Conservation (phyloP, 176 grass and related monocot species). For the Pontederia paniculata region DNA sequence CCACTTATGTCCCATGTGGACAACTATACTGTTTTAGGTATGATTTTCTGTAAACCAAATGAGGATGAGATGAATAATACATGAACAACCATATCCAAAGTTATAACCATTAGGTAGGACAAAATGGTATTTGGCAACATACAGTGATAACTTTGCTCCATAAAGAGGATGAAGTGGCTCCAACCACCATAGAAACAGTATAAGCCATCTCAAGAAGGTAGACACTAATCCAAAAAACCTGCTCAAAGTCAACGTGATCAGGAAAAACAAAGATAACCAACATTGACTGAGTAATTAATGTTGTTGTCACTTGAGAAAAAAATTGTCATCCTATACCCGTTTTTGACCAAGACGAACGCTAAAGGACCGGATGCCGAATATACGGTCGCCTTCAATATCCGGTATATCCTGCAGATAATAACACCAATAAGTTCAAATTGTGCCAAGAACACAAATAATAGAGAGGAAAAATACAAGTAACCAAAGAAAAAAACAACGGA, state of each 20-base stretch:
- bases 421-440: background rate
- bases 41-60: no score
- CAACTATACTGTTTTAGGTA: no score
- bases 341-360: slow-evolving; percentile 77
- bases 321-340: slow-evolving; percentile 27
- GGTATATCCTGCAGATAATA: slow-evolving; percentile 66
- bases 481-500: no score
- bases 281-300: background rate
- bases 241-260: slow-evolving; percentile 1
- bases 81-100: no score
- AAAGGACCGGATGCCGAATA: slow-evolving; percentile 86
- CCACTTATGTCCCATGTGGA: no score
- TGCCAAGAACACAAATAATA: background rate
- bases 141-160: slow-evolving; percentile 80
- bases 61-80: no score
- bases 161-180: slow-evolving; percentile 51
- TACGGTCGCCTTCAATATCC: slow-evolving; percentile 84
- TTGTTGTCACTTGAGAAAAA: background rate
- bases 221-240: slow-evolving; percentile 95
- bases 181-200: slow-evolving; percentile 45
- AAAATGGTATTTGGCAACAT: no score
- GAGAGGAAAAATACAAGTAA: no score
- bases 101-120: no score
- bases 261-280: background rate
- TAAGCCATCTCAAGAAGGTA: slow-evolving; percentile 88